Conservation (phyloP, 768 basidiomycete genomes). For the Nidularia sp. region DNA sequence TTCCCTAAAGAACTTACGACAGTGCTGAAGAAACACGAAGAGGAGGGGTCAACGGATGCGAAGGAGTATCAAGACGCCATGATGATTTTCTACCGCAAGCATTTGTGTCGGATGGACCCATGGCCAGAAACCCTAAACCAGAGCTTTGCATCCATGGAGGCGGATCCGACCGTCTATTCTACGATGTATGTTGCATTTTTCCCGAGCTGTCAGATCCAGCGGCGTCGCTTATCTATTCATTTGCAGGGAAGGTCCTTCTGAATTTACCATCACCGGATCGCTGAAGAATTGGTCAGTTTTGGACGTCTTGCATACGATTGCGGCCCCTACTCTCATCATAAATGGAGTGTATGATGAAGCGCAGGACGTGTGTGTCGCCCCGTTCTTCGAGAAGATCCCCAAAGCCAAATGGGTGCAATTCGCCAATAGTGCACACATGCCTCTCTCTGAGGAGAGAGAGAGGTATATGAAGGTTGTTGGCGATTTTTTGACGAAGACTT, state of each 20-base stretch:
- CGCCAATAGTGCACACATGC: conserved; percentile 35
- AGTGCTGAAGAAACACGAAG: conserved; percentile 39
- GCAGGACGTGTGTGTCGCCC: conserved; percentile 28
- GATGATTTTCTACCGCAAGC: conserved; percentile 32
- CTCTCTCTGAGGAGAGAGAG: conserved; percentile 37
- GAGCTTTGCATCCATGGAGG: conserved; percentile 26
- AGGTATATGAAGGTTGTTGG: conserved; percentile 27
- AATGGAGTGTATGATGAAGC: conserved; percentile 39
- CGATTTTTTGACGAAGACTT: conserved; percentile 18
- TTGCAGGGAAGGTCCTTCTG: conserved; percentile 34
- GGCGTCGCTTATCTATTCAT: too few relatives aligned
- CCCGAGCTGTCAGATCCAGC: too few relatives aligned
- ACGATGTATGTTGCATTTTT: conserved; percentile 35
- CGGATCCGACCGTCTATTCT: conserved; percentile 43
- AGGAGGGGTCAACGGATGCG: conserved; percentile 33
- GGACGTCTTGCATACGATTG: conserved; percentile 37
- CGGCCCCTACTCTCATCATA: conserved; percentile 31
- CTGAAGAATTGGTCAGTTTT: conserved; percentile 44
- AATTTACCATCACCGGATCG: conserved; percentile 30
- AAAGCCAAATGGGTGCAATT: conserved; percentile 45
- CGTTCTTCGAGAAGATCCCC: conserved; percentile 33
- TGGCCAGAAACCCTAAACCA: conserved; percentile 33
- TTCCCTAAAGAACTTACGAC: conserved; percentile 39
- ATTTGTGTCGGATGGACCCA: conserved; percentile 40
- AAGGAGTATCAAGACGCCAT: conserved; percentile 42